Evolutionary conservation across 345 rosid genomes (phyloP).

Genomic region (Moricandia arvensis): DNA sequence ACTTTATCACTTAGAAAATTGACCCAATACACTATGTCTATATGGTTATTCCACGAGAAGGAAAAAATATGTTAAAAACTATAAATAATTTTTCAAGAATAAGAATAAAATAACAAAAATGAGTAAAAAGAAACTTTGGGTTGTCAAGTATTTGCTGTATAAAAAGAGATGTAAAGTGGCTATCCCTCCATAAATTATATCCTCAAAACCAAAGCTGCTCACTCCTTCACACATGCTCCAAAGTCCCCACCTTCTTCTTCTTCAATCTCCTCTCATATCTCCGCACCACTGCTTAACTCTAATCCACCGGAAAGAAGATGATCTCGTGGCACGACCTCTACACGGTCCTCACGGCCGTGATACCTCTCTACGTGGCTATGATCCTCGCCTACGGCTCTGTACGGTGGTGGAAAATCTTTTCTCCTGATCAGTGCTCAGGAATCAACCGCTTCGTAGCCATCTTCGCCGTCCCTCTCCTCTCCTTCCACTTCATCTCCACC

Average conservation of each 20-base stretch:
- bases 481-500: conserved; percentile 91
- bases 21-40: neutral
- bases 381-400: conserved; percentile 95
- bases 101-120: neutral
- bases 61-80: neutral
- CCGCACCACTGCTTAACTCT: conserved; percentile 35
- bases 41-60: neutral
- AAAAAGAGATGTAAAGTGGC: conserved; percentile 42
- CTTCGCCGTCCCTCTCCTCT: conserved; percentile 90
- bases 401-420: conserved; percentile 96
- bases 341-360: conserved; percentile 84
- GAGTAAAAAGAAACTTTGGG: conserved; percentile 6
- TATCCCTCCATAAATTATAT: conserved; percentile 34
- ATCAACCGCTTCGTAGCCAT: conserved; percentile 95
- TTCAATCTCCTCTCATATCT: neutral
- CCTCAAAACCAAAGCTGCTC: conserved; percentile 31
- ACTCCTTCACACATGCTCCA: conserved; percentile 32
- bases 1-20: neutral
- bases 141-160: conserved; percentile 37
- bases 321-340: conserved; percentile 78
- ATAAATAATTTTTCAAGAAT: neutral
- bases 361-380: conserved; percentile 97
- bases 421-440: conserved; percentile 96
- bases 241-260: conserved; percentile 7
- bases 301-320: conserved; percentile 43